Conservation (phyloP, 768 basidiomycete genomes). For the Cubamyces sp. region DNA sequence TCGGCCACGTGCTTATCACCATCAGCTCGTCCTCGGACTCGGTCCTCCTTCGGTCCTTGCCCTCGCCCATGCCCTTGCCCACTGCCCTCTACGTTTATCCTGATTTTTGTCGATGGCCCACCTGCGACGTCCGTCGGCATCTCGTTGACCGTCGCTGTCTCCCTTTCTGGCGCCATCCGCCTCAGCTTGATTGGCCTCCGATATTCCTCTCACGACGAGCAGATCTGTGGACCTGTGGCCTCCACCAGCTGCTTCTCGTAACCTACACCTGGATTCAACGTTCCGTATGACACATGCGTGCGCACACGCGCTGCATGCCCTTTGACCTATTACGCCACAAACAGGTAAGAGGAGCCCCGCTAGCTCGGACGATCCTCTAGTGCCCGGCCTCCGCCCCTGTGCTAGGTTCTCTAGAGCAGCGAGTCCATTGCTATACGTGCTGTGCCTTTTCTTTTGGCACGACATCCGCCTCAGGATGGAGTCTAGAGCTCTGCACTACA, state of each 20-base stretch:
- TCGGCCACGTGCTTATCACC: slow-evolving; percentile 23
- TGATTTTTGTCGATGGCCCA: not conserved
- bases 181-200: too few species aligned
- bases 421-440: not conserved
- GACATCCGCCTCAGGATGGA: too few species aligned
- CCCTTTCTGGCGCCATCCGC: not conserved
- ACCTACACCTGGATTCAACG: not conserved
- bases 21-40: slow-evolving; percentile 1
- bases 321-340: slow-evolving; percentile 3
- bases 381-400: not conserved
- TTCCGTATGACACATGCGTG: not conserved
- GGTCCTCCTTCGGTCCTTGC: not conserved
- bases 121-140: not conserved
- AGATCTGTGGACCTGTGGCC: not conserved
- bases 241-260: not conserved
- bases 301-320: not conserved
- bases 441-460: not conserved
- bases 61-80: not conserved
- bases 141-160: not conserved
- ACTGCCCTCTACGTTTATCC: not conserved
- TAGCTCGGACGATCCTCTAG: not conserved
- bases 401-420: not conserved
- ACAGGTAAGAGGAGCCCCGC: not conserved
- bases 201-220: too few species aligned
- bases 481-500: too few species aligned